Conservation (phyloP, 768 basidiomycete genomes). For the Tricholoma furcatifolium region DNA sequence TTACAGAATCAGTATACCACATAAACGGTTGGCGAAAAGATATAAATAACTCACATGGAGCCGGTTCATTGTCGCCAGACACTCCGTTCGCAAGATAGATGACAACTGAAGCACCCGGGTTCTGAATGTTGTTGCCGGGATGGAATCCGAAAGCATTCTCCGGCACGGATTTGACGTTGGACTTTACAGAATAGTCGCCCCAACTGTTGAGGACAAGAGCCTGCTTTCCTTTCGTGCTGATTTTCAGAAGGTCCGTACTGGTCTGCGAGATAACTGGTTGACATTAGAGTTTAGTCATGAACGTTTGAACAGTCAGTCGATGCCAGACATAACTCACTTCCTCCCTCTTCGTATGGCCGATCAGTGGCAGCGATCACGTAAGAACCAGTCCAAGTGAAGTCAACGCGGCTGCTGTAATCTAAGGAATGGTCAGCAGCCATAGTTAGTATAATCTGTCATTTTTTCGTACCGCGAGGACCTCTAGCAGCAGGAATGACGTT, state of each 20-base stretch:
- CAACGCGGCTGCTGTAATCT: background rate
- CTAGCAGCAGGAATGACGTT: background rate
- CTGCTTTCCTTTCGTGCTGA: background rate
- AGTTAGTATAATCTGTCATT: background rate
- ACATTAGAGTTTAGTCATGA: background rate
- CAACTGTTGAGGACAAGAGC: background rate
- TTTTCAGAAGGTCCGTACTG: background rate
- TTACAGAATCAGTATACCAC: background rate
- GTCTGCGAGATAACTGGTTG: background rate
- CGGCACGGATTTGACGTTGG: background rate
- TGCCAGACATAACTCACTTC: background rate
- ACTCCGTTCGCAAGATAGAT: background rate
- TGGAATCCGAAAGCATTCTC: background rate
- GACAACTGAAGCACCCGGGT: background rate
- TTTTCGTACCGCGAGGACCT: background rate
- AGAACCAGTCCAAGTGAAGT: background rate
- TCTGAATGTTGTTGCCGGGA: background rate
- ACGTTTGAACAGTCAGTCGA: background rate
- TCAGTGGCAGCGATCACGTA: background rate
- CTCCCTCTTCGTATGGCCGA: background rate
- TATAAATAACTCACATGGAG: background rate
- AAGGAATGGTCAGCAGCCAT: background rate
- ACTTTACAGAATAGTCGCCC: no score
- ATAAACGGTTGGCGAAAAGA: background rate
- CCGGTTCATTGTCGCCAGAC: background rate